Conservation (phyloP, 139 green algal genomes). For the Chlamydomonas asymmetrica region DNA sequence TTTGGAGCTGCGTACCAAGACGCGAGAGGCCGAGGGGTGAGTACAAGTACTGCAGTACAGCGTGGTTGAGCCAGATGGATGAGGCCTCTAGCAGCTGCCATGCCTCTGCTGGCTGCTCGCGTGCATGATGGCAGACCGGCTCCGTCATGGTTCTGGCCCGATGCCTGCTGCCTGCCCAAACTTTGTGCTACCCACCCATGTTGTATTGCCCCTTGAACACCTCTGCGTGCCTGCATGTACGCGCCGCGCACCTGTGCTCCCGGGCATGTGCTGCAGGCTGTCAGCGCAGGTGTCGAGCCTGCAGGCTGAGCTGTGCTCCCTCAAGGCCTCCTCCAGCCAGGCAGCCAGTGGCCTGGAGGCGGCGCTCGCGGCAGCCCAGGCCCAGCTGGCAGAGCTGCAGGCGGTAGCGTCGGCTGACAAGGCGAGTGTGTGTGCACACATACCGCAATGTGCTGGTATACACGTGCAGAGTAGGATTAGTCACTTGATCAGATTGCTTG, state of each 20-base stretch:
- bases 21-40: neutral
- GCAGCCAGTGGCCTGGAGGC: constrained; percentile 5
- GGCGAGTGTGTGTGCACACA: no score
- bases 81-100: neutral
- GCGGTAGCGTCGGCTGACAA: constrained; percentile 14
- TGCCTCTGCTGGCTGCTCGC: no score
- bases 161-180: no score
- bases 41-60: constrained; percentile 2
- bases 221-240: no score
- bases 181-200: no score
- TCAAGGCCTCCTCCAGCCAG: constrained; percentile 5
- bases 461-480: neutral
- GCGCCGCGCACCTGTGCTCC: no score
- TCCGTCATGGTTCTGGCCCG: no score
- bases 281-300: neutral
- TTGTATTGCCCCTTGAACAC: no score
- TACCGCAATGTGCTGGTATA: no score
- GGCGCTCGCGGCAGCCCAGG: constrained; percentile 16
- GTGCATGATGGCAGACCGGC: no score
- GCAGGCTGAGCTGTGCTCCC: neutral
- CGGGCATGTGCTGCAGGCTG: no score
- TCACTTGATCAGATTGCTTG: no score
- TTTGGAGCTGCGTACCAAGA: neutral
- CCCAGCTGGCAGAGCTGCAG: constrained; percentile 9
- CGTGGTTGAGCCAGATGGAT: neutral